These are phyloP conservation scores for Incumbomyces lentus DNA, from an alignment of 2,329 filamentous ascomycete species.

Conservation along the genomic window DNA sequence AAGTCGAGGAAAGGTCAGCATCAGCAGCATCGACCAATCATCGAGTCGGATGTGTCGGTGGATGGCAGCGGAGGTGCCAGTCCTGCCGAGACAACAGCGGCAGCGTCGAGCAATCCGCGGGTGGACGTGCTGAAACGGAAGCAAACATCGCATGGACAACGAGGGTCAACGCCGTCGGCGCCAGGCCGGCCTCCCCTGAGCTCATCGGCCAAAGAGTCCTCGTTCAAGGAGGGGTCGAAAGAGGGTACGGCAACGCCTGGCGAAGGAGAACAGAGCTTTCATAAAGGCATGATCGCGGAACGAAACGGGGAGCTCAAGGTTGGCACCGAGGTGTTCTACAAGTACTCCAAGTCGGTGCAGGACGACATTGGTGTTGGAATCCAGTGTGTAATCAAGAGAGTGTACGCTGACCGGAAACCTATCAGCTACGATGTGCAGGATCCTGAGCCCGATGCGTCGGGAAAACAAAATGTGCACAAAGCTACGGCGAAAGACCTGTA, in stretches of 20 bases:
- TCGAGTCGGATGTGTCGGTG: conserved; percentile 33
- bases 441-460: conserved; percentile 15
- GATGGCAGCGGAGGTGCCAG: conserved; percentile 36
- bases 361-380: conserved; percentile 50
- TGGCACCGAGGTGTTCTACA: conserved; percentile 42
- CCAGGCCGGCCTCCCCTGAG: conserved; percentile 13
- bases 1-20: conserved; percentile 37
- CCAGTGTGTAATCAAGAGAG: conserved; percentile 64
- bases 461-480: conserved; percentile 34
- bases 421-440: conserved; percentile 18
- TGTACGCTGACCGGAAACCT: conserved; percentile 65
- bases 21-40: conserved; percentile 17
- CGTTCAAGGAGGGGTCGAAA: conserved; percentile 30
- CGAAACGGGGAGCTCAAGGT: conserved; percentile 33
- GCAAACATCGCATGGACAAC: conserved; percentile 30
- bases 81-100: conserved; percentile 21
- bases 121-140: conserved; percentile 35
- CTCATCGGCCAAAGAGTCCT: conserved; percentile 22
- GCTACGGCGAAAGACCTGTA: conserved; percentile 68
- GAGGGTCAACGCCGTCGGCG: conserved; percentile 26
- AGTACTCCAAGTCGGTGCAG: conserved; percentile 40
- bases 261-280: conserved; percentile 22
- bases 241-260: conserved; percentile 28
- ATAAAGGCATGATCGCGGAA: conserved; percentile 33
- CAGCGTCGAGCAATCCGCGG: conserved; percentile 8